Evolutionary conservation across 306 rosid species (phyloP).

Genomic region (Hippophae rhamnoides): DNA sequence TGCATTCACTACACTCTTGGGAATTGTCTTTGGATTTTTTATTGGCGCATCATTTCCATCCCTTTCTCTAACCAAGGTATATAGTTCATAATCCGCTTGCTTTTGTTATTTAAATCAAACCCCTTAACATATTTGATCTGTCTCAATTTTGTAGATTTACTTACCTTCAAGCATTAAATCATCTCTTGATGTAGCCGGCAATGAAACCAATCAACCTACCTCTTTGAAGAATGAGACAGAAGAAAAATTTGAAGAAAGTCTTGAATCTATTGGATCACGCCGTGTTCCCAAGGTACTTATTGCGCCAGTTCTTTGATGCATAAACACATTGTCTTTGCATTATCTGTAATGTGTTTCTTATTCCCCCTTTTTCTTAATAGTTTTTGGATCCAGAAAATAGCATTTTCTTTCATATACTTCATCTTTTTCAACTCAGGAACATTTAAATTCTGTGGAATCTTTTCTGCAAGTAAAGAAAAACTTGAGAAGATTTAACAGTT

Average conservation of each 20-base stretch:
- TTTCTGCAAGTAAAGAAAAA: background rate
- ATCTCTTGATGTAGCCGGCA: slow-evolving; percentile 58
- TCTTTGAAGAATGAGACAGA: slow-evolving; percentile 29
- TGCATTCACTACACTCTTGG: slow-evolving; percentile 47
- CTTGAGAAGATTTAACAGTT: background rate
- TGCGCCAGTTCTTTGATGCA: background rate
- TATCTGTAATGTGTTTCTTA: too few relatives aligned
- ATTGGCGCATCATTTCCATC: slow-evolving; percentile 69
- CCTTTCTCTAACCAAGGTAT: slow-evolving; percentile 55
- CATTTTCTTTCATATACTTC: background rate
- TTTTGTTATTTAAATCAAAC: slow-evolving; percentile 1
- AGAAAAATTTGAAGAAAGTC: slow-evolving; percentile 21
- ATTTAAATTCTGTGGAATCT: background rate
- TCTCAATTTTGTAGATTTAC: slow-evolving; percentile 54
- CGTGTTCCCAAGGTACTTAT: slow-evolving; percentile 52
- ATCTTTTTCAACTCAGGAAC: background rate
- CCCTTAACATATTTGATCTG: slow-evolving; percentile 20
- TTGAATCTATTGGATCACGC: slow-evolving; percentile 50
- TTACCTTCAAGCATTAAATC: slow-evolving; percentile 55
- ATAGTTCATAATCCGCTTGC: slow-evolving; percentile 5
- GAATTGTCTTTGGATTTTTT: slow-evolving; percentile 66
- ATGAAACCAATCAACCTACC: slow-evolving; percentile 35
- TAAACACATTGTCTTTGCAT: too few relatives aligned
- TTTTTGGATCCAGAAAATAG: too few relatives aligned
- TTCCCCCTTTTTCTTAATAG: too few relatives aligned